Conservation (phyloP, 1,139 yeast genomes). For the Suhomyces wounanorum region DNA sequence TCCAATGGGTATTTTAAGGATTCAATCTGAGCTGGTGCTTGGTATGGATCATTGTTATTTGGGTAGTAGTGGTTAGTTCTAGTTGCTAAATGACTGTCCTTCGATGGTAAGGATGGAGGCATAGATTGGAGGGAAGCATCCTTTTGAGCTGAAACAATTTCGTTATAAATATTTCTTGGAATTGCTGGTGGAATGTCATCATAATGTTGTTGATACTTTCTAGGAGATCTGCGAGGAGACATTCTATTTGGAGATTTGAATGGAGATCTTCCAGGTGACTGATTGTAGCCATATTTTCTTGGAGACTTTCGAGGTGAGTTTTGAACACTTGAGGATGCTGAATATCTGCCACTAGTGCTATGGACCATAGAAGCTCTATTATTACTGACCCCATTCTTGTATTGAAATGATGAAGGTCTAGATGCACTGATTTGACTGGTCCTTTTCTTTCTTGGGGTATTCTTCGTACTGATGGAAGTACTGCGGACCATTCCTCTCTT, state of each 20-base stretch:
- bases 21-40: constrained; percentile 10
- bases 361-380: constrained; percentile 25
- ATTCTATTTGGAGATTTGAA: constrained; percentile 19
- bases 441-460: constrained; percentile 22
- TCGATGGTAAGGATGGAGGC: constrained; percentile 48
- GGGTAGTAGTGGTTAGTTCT: constrained; percentile 10
- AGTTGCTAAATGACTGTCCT: constrained; percentile 28
- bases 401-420: constrained; percentile 23
- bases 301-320: constrained; percentile 35
- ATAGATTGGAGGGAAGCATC: constrained; percentile 29
- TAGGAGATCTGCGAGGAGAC: constrained; percentile 21
- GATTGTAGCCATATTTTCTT: constrained; percentile 20
- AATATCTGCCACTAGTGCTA: constrained; percentile 23
- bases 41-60: background rate
- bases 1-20: constrained; percentile 16
- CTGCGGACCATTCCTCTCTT: constrained; percentile 26
- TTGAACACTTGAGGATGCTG: constrained; percentile 37
- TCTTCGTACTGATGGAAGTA: constrained; percentile 17
- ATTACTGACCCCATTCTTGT: constrained; percentile 17
- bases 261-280: constrained; percentile 29
- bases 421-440: constrained; percentile 20
- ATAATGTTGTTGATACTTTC: constrained; percentile 28
- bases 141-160: constrained; percentile 45
- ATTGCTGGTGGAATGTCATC: constrained; percentile 33
- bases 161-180: constrained; percentile 51